These are phyloP conservation scores for Vitis amurensis DNA, from an alignment of 164 flowering plant genomes.

Conservation along the genomic window DNA sequence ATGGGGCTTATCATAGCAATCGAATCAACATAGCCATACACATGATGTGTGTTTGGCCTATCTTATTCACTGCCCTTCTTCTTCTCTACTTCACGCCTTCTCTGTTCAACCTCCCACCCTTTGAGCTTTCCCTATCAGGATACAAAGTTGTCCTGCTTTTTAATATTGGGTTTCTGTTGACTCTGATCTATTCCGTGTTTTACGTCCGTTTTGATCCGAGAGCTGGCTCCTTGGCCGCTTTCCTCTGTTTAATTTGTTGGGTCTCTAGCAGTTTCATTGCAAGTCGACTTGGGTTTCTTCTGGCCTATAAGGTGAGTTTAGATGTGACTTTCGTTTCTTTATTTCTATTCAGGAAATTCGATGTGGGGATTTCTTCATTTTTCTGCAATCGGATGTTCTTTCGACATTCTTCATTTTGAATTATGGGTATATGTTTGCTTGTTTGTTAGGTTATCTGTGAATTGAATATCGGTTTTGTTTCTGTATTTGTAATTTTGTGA, in stretches of 20 bases:
- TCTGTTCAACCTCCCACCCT: conserved; percentile 23
- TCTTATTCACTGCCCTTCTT: conserved; percentile 49
- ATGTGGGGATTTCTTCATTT: conserved; percentile 10
- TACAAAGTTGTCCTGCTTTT: conserved; percentile 20
- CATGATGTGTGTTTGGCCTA: conserved; percentile 83
- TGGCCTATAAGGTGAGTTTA: conserved; percentile 70
- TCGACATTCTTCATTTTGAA: neutral
- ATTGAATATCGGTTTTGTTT: neutral
- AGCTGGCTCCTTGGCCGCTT: conserved; percentile 79
- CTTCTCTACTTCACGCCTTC: conserved; percentile 57
- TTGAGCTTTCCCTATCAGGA: conserved; percentile 18
- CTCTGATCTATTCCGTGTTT: conserved; percentile 47
- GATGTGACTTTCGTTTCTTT: neutral
- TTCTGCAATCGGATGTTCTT: neutral
- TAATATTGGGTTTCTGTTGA: conserved; percentile 52
- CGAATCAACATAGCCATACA: conserved; percentile 64
- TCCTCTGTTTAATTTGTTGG: conserved; percentile 66
- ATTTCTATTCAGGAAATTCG: neutral
- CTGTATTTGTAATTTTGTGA: too few species aligned
- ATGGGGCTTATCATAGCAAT: conserved; percentile 88
- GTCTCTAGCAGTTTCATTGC: conserved; percentile 48
- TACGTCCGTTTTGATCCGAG: conserved; percentile 63
- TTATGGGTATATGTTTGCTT: neutral
- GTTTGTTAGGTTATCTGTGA: neutral
- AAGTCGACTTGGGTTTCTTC: conserved; percentile 50